Conservation (phyloP, 768 basidiomycete species). For the Hydnomerulius pinastri region DNA sequence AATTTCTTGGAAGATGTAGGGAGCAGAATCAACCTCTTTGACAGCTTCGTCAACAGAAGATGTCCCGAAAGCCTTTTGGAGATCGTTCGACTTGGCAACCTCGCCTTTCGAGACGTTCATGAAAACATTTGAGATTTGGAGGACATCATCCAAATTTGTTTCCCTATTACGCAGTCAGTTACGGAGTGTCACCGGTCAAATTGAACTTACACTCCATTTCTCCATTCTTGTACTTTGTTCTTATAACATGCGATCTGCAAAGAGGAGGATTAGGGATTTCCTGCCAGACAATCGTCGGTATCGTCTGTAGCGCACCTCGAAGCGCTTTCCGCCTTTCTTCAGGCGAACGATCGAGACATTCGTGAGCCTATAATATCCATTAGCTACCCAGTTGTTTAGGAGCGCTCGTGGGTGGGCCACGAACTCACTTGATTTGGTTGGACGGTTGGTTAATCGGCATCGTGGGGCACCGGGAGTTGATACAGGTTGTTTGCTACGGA, state of each 20-base stretch:
- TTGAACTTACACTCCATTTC: constrained; percentile 78
- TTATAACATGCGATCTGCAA: constrained; percentile 94
- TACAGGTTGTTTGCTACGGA: background rate
- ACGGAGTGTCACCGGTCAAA: background rate
- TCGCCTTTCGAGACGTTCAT: constrained; percentile 96
- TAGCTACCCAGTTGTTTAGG: constrained; percentile 11
- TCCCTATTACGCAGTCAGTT: constrained; percentile 52
- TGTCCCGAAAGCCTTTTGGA: constrained; percentile 90
- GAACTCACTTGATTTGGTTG: constrained; percentile 79
- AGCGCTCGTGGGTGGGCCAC: background rate
- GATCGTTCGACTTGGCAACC: constrained; percentile 84
- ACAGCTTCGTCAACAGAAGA: constrained; percentile 70
- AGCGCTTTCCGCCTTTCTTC: constrained; percentile 97
- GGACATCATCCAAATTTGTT: constrained; percentile 90
- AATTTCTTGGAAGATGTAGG: too few species aligned
- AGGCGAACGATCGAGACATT: constrained; percentile 96
- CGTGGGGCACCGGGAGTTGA: background rate
- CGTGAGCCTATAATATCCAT: constrained; percentile 65
- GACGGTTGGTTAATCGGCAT: constrained; percentile 79
- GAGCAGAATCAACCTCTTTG: too few species aligned
- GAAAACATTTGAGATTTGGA: constrained; percentile 96
- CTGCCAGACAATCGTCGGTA: background rate
- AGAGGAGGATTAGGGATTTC: background rate
- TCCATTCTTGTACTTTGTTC: constrained; percentile 98
- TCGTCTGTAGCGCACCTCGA: constrained; percentile 61